phyloP scores from a whole-genome alignment of 164 flowering plant species.

The Aristolochia fimbriata region DNA sequence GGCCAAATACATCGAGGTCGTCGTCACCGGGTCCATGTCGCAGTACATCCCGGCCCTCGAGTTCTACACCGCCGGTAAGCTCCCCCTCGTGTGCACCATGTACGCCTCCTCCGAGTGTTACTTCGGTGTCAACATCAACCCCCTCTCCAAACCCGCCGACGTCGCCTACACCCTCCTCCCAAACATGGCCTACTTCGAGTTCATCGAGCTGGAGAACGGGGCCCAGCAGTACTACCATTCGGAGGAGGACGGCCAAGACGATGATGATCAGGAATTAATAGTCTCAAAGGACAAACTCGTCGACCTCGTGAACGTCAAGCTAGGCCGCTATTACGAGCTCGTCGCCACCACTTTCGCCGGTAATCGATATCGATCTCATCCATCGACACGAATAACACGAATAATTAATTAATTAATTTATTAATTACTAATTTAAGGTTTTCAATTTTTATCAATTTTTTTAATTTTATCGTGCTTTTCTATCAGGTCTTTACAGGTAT shows the following conservation, averaged over 20 bases:
- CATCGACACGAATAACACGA: too few species aligned
- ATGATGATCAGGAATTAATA: slow-evolving; percentile 4
- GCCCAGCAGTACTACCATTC: slow-evolving; percentile 3
- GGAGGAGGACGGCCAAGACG: slow-evolving; percentile 29
- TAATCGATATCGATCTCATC: too few species aligned
- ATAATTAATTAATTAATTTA: too few species aligned
- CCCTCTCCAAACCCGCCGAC: slow-evolving; percentile 48
- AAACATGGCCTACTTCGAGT: slow-evolving; percentile 75
- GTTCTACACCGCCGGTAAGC: slow-evolving; percentile 44
- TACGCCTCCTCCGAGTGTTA: slow-evolving; percentile 84
- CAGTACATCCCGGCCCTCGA: slow-evolving; percentile 72
- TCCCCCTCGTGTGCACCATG: slow-evolving; percentile 67
- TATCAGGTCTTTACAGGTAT: slow-evolving; percentile 63
- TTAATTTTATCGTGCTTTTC: too few species aligned
- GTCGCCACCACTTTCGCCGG: slow-evolving; percentile 85
- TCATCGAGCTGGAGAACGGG: slow-evolving; percentile 48
- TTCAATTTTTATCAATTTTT: too few species aligned
- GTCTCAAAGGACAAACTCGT: slow-evolving; percentile 25
- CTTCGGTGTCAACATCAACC: slow-evolving; percentile 75
- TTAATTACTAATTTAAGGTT: too few species aligned
- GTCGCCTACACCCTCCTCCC: slow-evolving; percentile 74
- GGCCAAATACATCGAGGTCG: slow-evolving; percentile 79
- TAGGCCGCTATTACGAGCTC: slow-evolving; percentile 61
- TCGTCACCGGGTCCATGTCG: slow-evolving; percentile 84
- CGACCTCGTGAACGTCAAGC: slow-evolving; percentile 45